Evolutionary conservation across 371 early-diverging fungal genomes (phyloP), one percentile per base, ranked within the genome.

Genomic region (Mucor velutinosus): DNA sequence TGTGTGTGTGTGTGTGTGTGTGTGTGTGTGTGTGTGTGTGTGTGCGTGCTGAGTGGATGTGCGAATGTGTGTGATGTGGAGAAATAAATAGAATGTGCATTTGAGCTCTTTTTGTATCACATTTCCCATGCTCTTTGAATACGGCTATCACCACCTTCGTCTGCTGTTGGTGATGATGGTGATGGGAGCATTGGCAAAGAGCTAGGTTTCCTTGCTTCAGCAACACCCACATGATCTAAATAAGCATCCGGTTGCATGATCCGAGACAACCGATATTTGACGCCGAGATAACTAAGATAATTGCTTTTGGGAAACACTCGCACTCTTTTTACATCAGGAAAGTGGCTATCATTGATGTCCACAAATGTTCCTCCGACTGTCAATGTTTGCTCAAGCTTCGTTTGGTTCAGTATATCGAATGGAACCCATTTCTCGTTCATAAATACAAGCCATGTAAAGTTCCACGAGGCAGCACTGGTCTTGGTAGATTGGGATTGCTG

Each of bases 191-290:
- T 23, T 17, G 19, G 23, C 2, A 32, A 25, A 25, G 51, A 14
- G 37, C 37, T 7, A 11, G 63, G 53, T 59, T 65, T 59, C 30
- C 61, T 72, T 53, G 59, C 62, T 55, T 72, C 64, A 65, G 69
- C 69, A 57, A 68, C 51, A 14, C 66, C 43, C 51, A 69, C 73
- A 64, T 75, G 75, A 67, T 75, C 72, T 60, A 74, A 66, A 70
- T 72, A 75, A 57, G 74, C 74, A 66, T 75, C 79, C n/a, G 79
- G 76, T 63, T 78, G 76, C 69, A 78, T 70, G 56, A 76, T 75
- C 45, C 79, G 74, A 56, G 75, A 75, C 37, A 78, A 66, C 49
- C 75, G 70, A 63, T 78, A 78, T 35, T 78, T 78, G 32, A 78
- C 67, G 17, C 78, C 78, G 47, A 78, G 67, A 62, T 78, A 78